Percentiles rank a stretch among this genome's conserved stretches.
phyloP scores from a whole-genome alignment of 2,329 filamentous ascomycete species.

The Sordariomycetes sp. region DNA sequence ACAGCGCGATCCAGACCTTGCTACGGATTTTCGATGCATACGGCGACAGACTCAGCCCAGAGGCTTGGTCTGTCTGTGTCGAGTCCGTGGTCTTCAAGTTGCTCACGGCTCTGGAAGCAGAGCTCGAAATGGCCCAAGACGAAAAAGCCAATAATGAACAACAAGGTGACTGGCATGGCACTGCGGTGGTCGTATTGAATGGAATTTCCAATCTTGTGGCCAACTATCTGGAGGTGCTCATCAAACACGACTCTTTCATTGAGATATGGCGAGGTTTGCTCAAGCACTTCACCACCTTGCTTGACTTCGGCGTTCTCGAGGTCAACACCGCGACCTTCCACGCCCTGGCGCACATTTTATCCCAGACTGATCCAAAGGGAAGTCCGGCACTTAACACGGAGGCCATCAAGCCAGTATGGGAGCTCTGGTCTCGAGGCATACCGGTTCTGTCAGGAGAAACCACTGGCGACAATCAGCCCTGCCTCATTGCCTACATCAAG shows the following conservation, averaged over 20 bases:
- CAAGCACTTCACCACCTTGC: constrained; percentile 54
- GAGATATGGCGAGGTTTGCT: constrained; percentile 69
- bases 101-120: constrained; percentile 57
- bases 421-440: constrained; percentile 59
- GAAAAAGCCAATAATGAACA: constrained; percentile 29
- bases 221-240: constrained; percentile 66
- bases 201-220: constrained; percentile 66
- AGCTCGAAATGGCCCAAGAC: constrained; percentile 32
- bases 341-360: constrained; percentile 56
- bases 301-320: constrained; percentile 56
- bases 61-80: constrained; percentile 78
- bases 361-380: constrained; percentile 31
- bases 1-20: constrained; percentile 84
- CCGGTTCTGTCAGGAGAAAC: constrained; percentile 39
- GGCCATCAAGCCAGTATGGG: constrained; percentile 56
- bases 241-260: constrained; percentile 56
- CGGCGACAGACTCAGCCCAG: constrained; percentile 66
- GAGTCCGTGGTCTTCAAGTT: constrained; percentile 74
- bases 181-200: constrained; percentile 63
- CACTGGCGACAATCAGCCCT: constrained; percentile 63
- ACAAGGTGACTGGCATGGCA: constrained; percentile 59
- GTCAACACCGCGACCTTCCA: constrained; percentile 65
- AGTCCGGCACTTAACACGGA: constrained; percentile 34
- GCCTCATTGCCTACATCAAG: constrained; percentile 75
- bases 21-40: constrained; percentile 89